Evolutionary conservation across 202 grass and related monocot species (phyloP), one percentile per base, ranked within the genome.

Genomic region (Setaria italica): DNA sequence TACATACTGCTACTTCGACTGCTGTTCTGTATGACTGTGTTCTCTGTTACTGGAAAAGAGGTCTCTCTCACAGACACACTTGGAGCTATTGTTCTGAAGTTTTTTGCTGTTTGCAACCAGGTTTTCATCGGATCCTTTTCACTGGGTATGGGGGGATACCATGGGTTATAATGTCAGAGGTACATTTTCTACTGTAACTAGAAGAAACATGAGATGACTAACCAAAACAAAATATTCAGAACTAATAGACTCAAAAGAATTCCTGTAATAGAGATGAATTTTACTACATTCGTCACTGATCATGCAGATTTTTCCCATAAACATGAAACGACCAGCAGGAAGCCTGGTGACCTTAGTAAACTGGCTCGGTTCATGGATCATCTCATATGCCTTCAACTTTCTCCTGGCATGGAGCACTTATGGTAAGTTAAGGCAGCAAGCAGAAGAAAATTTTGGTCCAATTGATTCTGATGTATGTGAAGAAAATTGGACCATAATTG

Each of bases 101-200:
- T 85, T 48, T 59, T 16, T 72, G 39, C 65, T 86, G 68, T 43
- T 72, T 67, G 5, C 14, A 67, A 71, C 9, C 82, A 97, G 92
- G 46, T 94, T 37, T 97, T 92, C 77, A 90, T 66, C n/a, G 90
- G 92, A 54, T 97, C 92, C 11, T 97, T 94, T 46, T 97, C 94
- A 30, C 70, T 97, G 19, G 94, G 94, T 7, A 97, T 97, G 94
- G 92, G 91, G 88, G 77, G n/a, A 94, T 97, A 74, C 94, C 94
- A 75, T 97, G 94, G 94, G 88, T 97, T 73, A 97, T 94, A 79
- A 94, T 97, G 94, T 97, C 91, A 35, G 91, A 97, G 94, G 91
- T 94, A 82, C 59, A 12, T 58, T 37, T 32, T 64, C 16, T 83
- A 9, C 11, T 5, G 1, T 4, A 25, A 67, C 34, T 4, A 46